Conservation (phyloP, 345 rosid genomes). For the Salix brachista region DNA sequence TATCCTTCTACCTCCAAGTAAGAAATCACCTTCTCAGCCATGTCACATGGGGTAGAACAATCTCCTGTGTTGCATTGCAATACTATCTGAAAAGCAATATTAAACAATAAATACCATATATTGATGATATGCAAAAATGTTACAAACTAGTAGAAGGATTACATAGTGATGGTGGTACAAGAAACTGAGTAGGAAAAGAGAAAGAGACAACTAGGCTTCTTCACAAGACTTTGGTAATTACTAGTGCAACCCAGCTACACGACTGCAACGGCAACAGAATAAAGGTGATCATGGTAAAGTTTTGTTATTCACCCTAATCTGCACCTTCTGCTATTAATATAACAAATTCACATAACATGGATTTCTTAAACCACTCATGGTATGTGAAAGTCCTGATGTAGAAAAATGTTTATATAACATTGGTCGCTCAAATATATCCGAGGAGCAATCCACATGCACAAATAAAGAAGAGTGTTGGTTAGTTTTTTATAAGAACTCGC, state of each 20-base stretch:
- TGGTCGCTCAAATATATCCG: too few species aligned
- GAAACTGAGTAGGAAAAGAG: background rate
- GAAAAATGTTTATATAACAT: too few species aligned
- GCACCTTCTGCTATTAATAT: too few species aligned
- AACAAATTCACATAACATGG: too few species aligned
- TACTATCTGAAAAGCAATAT: conserved; percentile 6
- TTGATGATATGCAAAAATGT: background rate
- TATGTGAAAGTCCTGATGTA: too few species aligned
- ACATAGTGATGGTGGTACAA: background rate
- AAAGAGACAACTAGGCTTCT: background rate
- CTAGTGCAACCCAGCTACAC: background rate
- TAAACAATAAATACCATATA: background rate
- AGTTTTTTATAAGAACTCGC: too few species aligned
- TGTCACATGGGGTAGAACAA: conserved; percentile 11
- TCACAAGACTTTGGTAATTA: background rate
- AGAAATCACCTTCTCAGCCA: conserved; percentile 21
- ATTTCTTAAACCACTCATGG: too few species aligned
- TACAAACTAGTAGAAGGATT: background rate
- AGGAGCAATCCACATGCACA: too few species aligned
- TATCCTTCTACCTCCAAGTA: conserved; percentile 23
- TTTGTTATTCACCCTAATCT: too few species aligned
- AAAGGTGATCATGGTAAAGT: background rate
- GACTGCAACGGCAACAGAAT: background rate
- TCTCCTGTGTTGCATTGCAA: conserved; percentile 14
- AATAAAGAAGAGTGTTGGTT: too few species aligned